These are phyloP conservation scores for Colletotrichum sp. DNA, from an alignment of 2,329 filamentous ascomycete genomes.

Conservation along the genomic window DNA sequence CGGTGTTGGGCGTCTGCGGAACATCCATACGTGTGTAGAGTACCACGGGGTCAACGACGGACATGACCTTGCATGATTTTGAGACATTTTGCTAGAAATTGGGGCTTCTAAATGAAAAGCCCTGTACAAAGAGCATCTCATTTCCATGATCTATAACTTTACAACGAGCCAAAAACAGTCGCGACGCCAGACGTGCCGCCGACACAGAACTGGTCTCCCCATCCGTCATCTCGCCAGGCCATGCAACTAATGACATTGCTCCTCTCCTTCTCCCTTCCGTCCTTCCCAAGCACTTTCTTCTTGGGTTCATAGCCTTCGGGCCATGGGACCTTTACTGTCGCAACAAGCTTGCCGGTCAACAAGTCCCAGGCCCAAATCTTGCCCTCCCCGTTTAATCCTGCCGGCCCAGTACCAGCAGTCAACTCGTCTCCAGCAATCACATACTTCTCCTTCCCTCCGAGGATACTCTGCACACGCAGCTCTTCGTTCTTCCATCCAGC, in stretches of 20 bases:
- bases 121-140: background rate
- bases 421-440: conserved; percentile 84
- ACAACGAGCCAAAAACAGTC: conserved; percentile 61
- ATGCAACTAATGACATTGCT: conserved; percentile 67
- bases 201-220: conserved; percentile 69
- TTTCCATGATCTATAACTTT: background rate
- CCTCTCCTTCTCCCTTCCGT: conserved; percentile 64
- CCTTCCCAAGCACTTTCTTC: conserved; percentile 61
- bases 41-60: conserved; percentile 16
- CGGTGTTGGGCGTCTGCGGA: conserved; percentile 21
- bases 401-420: conserved; percentile 28
- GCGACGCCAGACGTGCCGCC: conserved; percentile 69
- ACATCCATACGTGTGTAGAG: conserved; percentile 18
- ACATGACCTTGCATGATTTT: conserved; percentile 21
- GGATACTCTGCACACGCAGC: conserved; percentile 74
- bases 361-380: conserved; percentile 84
- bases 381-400: conserved; percentile 51
- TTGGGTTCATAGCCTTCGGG: conserved; percentile 50
- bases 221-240: conserved; percentile 66
- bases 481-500: conserved; percentile 67
- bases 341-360: conserved; percentile 71
- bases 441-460: conserved; percentile 78
- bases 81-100: conserved; percentile 7
- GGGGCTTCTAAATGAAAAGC: background rate
- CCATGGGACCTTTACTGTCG: conserved; percentile 66